phyloP scores from a whole-genome alignment of 306 rosid species.

The Parietaria judaica region DNA sequence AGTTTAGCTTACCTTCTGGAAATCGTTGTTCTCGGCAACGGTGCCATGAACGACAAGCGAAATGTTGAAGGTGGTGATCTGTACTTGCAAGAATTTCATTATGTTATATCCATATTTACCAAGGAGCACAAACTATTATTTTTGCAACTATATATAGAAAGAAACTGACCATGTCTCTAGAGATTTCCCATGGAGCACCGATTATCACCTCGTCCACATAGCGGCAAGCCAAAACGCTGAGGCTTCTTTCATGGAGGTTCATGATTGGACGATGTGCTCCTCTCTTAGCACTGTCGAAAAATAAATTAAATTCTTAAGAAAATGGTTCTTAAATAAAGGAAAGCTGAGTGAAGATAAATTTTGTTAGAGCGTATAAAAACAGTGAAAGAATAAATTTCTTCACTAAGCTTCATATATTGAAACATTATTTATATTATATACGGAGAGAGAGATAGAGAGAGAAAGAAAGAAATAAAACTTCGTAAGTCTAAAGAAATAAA shows the following conservation, averaged over 20 bases:
- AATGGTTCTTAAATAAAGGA: no score
- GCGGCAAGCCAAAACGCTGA: conserved; percentile 95
- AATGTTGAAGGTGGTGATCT: conserved; percentile 85
- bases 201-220: conserved; percentile 96
- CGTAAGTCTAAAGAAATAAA: conserved; percentile 1
- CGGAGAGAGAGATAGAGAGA: no score
- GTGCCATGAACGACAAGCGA: conserved; percentile 89
- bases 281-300: conserved; percentile 50
- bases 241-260: conserved; percentile 97
- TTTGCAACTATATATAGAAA: no score
- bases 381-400: no score
- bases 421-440: no score
- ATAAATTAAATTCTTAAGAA: no score
- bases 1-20: conserved; percentile 62
- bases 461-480: neutral
- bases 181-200: conserved; percentile 94
- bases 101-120: neutral
- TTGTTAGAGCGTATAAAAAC: no score
- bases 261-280: conserved; percentile 96
- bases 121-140: neutral
- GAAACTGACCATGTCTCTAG: conserved; percentile 73
- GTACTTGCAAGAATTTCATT: conserved; percentile 26
- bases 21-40: conserved; percentile 70
- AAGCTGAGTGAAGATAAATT: no score
- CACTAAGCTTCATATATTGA: no score